phyloP scores from a whole-genome alignment of 1,284 basidiomycete species.

The Thelephora terrestris region DNA sequence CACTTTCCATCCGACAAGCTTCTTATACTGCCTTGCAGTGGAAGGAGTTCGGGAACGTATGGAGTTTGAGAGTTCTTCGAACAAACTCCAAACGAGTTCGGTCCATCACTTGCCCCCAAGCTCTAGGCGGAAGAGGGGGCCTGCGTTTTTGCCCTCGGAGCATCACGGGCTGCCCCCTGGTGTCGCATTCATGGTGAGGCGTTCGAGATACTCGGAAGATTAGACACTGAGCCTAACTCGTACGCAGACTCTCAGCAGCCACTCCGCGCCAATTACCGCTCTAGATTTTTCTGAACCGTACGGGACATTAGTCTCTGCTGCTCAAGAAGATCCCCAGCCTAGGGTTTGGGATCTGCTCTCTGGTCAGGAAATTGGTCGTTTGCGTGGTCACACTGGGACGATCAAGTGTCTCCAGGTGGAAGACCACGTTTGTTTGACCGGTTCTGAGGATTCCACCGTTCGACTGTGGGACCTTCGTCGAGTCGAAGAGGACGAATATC shows the following conservation, averaged over 20 bases:
- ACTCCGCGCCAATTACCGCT: slow-evolving; percentile 75
- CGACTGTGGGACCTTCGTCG: slow-evolving; percentile 81
- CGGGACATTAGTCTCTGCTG: slow-evolving; percentile 83
- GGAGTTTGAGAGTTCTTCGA: slow-evolving; percentile 48
- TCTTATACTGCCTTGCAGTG: slow-evolving; percentile 34
- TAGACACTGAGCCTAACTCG: slow-evolving; percentile 2
- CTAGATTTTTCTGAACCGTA: slow-evolving; percentile 97
- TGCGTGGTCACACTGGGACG: slow-evolving; percentile 69
- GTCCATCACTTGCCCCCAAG: slow-evolving; percentile 42
- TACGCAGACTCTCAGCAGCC: slow-evolving; percentile 67
- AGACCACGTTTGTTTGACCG: slow-evolving; percentile 84
- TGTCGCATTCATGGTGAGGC: slow-evolving; percentile 88
- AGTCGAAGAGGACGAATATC: slow-evolving; percentile 65
- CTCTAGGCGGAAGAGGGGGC: slow-evolving; percentile 75
- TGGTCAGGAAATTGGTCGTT: slow-evolving; percentile 71
- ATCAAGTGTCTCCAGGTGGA: slow-evolving; percentile 94
- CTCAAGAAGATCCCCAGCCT: slow-evolving; percentile 68
- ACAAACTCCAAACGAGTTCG: slow-evolving; percentile 25
- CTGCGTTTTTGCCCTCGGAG: slow-evolving; percentile 93
- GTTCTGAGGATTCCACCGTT: slow-evolving; percentile 79
- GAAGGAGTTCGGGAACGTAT: slow-evolving; percentile 81
- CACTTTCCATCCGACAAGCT: neutral
- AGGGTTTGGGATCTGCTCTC: slow-evolving; percentile 84
- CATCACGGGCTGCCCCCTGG: slow-evolving; percentile 93
- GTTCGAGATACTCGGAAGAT: slow-evolving; percentile 2